These are phyloP conservation scores for Puya raimondii DNA, from an alignment of 176 grass and related monocot genomes.

Conservation along the genomic window DNA sequence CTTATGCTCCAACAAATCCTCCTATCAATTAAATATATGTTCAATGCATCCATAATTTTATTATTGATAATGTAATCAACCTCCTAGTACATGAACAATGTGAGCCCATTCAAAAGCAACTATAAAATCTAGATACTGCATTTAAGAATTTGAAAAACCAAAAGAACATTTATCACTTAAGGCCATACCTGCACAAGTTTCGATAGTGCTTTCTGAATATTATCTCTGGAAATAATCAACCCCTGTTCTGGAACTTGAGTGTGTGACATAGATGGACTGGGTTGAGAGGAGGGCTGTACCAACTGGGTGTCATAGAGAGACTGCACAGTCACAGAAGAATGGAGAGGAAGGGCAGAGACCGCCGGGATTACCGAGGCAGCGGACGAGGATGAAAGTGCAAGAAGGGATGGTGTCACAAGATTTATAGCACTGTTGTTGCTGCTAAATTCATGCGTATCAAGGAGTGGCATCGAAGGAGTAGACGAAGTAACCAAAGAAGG, in stretches of 20 bases:
- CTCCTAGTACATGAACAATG: too few species aligned
- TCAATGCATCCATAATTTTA: too few species aligned
- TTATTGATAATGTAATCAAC: too few species aligned
- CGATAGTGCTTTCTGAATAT: constrained; percentile 43
- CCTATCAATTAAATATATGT: too few species aligned
- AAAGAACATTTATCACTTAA: not conserved
- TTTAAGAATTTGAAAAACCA: not conserved
- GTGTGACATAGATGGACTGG: constrained; percentile 48
- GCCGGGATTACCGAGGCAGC: constrained; percentile 32
- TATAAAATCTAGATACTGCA: too few species aligned
- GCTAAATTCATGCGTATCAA: constrained; percentile 23
- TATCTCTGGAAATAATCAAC: constrained; percentile 58
- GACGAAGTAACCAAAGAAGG: constrained; percentile 36
- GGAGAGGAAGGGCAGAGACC: constrained; percentile 25
- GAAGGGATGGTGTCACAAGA: constrained; percentile 64
- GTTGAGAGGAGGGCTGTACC: constrained; percentile 66
- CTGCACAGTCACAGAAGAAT: constrained; percentile 26
- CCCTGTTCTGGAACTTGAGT: constrained; percentile 31
- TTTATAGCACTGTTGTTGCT: constrained; percentile 30
- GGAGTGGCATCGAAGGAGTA: constrained; percentile 35
- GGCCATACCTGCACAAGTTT: constrained; percentile 67
- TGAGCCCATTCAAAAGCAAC: too few species aligned
- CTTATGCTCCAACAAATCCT: too few species aligned
- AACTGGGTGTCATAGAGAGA: constrained; percentile 45
- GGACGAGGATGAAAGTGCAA: constrained; percentile 39